Percentiles rank a stretch among this genome's conserved stretches.
Conservation (phyloP, 2,329 filamentous ascomycete species). For the Cyclaneusma minus region DNA sequence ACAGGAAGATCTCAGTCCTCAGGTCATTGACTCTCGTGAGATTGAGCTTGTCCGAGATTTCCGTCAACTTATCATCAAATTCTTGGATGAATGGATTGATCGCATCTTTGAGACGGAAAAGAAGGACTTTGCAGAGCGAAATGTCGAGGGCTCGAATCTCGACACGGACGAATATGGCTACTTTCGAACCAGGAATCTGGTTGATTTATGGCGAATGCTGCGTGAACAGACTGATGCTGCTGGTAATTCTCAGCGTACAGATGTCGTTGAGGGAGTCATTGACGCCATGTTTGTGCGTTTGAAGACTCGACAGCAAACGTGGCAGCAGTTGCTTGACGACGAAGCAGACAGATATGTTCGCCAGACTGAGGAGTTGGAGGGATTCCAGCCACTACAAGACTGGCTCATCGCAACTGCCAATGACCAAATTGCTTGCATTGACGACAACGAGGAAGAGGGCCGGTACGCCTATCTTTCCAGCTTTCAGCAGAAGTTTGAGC, state of each 20-base stretch:
- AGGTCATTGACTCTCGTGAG: slow-evolving; percentile 82
- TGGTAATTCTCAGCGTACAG: slow-evolving; percentile 67
- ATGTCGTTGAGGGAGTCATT: slow-evolving; percentile 88
- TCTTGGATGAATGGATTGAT: slow-evolving; percentile 95
- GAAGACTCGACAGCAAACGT: slow-evolving; percentile 65
- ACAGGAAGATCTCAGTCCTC: slow-evolving; percentile 62
- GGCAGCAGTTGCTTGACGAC: slow-evolving; percentile 78
- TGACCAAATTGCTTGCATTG: slow-evolving; percentile 96
- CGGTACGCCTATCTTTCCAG: slow-evolving; percentile 70
- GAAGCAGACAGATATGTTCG: slow-evolving; percentile 63
- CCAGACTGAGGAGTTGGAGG: slow-evolving; percentile 38
- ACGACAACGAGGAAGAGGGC: slow-evolving; percentile 68
- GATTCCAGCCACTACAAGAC: slow-evolving; percentile 72
- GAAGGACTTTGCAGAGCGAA: slow-evolving; percentile 65
- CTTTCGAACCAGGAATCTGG: slow-evolving; percentile 80
- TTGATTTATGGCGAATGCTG: slow-evolving; percentile 96
- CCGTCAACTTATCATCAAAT: slow-evolving; percentile 85
- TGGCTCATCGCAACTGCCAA: slow-evolving; percentile 96
- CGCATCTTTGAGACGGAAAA: slow-evolving; percentile 74
- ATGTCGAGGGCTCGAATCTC: slow-evolving; percentile 57
- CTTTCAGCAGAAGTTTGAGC: slow-evolving; percentile 72
- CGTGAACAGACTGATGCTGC: slow-evolving; percentile 82
- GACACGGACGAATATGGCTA: slow-evolving; percentile 81
- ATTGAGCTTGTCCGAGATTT: slow-evolving; percentile 86
- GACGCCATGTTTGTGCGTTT: slow-evolving; percentile 90